A percentile compares a stretch with the other conserved stretches of the same genome.
These are phyloP conservation scores for Chlorella sp. DNA, from an alignment of 139 green algal genomes.

Conservation along the genomic window DNA sequence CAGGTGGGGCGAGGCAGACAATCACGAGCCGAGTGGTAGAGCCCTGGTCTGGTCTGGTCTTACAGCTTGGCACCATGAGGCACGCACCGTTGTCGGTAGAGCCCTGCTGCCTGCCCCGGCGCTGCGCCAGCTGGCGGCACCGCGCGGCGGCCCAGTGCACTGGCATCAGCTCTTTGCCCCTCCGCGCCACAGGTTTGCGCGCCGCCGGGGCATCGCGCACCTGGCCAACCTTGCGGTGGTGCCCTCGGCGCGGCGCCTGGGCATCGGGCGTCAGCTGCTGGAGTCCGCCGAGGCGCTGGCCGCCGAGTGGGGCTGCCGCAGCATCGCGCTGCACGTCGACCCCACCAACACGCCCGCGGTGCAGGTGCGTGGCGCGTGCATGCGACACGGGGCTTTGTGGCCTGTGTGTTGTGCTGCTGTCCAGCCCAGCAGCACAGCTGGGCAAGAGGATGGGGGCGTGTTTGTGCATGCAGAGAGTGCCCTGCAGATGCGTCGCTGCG, in stretches of 20 bases:
- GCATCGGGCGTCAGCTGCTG: slow-evolving; percentile 46
- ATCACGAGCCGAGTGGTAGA: no score
- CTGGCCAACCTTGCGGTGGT: slow-evolving; percentile 58
- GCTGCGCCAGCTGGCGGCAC: neutral
- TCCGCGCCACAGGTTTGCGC: neutral
- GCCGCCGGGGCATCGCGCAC: slow-evolving; percentile 38
- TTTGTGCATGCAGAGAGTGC: neutral
- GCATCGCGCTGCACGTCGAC: slow-evolving; percentile 38
- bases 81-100: no score
- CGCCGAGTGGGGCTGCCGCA: slow-evolving; percentile 47
- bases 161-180: neutral
- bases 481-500: neutral
- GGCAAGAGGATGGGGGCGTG: neutral
- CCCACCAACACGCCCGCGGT: slow-evolving; percentile 30
- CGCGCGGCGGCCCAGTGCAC: neutral
- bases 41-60: no score
- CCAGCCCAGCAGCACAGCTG: neutral
- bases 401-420: no score
- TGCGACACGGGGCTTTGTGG: neutral
- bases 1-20: slow-evolving; percentile 21
- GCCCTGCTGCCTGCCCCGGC: no score
- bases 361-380: neutral
- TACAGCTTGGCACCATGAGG: no score
- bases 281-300: slow-evolving; percentile 44
- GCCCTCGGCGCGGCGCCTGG: slow-evolving; percentile 32